Conservation (phyloP, 495 filamentous ascomycete genomes). For the Venustampulla echinocandica region DNA sequence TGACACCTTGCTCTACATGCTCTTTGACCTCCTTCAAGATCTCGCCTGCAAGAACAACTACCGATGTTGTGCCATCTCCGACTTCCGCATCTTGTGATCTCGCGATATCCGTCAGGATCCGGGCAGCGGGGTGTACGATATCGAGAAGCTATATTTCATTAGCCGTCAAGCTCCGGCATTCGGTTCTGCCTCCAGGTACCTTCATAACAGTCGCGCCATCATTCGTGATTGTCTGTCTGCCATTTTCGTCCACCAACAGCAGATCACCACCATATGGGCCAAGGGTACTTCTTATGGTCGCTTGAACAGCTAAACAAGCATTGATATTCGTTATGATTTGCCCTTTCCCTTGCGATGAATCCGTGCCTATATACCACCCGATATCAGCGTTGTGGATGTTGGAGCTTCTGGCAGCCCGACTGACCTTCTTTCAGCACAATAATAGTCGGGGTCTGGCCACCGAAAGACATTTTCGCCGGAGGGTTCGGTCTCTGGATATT, state of each 20-base stretch:
- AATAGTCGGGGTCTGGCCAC: slow-evolving; percentile 96
- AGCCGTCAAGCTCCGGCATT: slow-evolving; percentile 4
- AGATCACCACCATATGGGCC: slow-evolving; percentile 98
- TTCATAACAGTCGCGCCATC: slow-evolving; percentile 99
- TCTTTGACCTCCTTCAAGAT: slow-evolving; percentile 93
- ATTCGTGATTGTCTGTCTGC: slow-evolving; percentile 94
- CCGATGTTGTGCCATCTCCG: slow-evolving; percentile 93
- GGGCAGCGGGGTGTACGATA: slow-evolving; percentile 94
- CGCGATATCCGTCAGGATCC: slow-evolving; percentile 96
- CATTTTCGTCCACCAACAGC: slow-evolving; percentile 90
- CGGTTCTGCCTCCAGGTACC: slow-evolving; percentile 37
- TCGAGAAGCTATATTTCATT: slow-evolving; percentile 66
- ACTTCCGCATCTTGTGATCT: slow-evolving; percentile 99
- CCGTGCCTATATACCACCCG: slow-evolving; percentile 60
- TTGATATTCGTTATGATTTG: slow-evolving; percentile 99
- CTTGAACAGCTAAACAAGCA: slow-evolving; percentile 94
- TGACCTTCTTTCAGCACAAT: slow-evolving; percentile 95
- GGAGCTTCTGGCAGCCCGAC: not conserved
- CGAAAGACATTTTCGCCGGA: slow-evolving; percentile 71
- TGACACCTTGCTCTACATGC: slow-evolving; percentile 92
- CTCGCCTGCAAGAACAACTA: slow-evolving; percentile 92
- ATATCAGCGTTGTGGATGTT: not conserved
- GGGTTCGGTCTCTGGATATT: not conserved
- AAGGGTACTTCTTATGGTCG: slow-evolving; percentile 87
- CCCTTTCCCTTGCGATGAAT: slow-evolving; percentile 92